Conservation (phyloP, 2,329 filamentous ascomycete genomes). For the Scorias spongiosa region DNA sequence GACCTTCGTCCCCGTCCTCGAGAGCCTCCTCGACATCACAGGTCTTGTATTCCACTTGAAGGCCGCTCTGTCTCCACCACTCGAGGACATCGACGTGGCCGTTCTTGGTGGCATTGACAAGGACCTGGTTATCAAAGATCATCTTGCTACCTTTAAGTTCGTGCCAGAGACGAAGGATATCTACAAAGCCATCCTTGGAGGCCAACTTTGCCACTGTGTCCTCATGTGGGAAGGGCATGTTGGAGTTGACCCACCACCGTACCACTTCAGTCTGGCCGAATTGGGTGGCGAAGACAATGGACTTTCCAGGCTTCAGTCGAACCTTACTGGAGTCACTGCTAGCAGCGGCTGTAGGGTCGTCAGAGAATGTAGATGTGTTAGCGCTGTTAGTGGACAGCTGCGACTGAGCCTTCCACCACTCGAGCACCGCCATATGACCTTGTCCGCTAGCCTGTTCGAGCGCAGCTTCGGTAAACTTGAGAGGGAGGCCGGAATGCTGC, state of each 20-base stretch:
- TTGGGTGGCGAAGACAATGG: slow-evolving; percentile 70
- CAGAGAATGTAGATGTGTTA: not conserved
- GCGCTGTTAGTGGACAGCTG: slow-evolving; percentile 3
- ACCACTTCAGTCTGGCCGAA: slow-evolving; percentile 64
- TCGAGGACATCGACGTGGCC: slow-evolving; percentile 73
- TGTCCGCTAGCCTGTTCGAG: slow-evolving; percentile 77
- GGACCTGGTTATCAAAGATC: slow-evolving; percentile 67
- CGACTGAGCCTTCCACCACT: slow-evolving; percentile 70
- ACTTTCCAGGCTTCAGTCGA: slow-evolving; percentile 65
- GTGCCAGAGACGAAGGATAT: slow-evolving; percentile 72
- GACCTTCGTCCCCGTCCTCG: slow-evolving; percentile 62
- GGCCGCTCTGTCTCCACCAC: slow-evolving; percentile 73
- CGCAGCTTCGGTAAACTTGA: slow-evolving; percentile 75
- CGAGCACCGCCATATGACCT: slow-evolving; percentile 70
- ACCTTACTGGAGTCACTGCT: slow-evolving; percentile 22
- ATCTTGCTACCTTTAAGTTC: slow-evolving; percentile 59
- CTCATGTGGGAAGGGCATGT: slow-evolving; percentile 63
- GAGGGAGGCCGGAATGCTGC: slow-evolving; percentile 62
- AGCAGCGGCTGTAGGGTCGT: slow-evolving; percentile 13
- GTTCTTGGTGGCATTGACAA: slow-evolving; percentile 76
- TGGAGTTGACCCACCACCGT: slow-evolving; percentile 75
- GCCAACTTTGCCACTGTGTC: slow-evolving; percentile 75
- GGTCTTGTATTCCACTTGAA: slow-evolving; percentile 80
- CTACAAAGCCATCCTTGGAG: slow-evolving; percentile 69
- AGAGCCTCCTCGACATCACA: slow-evolving; percentile 92